A percentile compares a stretch with the other conserved stretches of the same genome.
phyloP scores from a whole-genome alignment of 2,329 filamentous ascomycete species.

The Ophiocordyceps camponoti-rufipedis region DNA sequence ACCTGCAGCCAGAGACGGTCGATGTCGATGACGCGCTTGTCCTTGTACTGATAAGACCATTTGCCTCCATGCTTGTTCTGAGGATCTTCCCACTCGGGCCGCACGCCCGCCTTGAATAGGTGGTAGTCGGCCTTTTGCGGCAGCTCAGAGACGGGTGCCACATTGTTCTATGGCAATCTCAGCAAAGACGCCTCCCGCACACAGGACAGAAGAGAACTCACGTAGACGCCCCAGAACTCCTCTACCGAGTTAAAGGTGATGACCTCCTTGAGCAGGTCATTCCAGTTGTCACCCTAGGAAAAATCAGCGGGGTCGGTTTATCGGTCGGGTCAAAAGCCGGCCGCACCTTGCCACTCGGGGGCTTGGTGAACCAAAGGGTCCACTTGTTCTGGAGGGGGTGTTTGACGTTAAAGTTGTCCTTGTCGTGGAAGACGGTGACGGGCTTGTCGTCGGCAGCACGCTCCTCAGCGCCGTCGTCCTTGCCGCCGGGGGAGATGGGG shows the following conservation, averaged over 20 bases:
- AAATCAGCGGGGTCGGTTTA: neutral
- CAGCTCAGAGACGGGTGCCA: constrained; percentile 86
- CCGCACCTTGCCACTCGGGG: constrained; percentile 75
- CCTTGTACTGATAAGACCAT: constrained; percentile 97
- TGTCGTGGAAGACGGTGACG: constrained; percentile 93
- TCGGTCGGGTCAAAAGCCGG: constrained; percentile 6
- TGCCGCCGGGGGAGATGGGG: constrained; percentile 44
- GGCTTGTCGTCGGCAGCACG: constrained; percentile 37
- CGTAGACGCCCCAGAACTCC: constrained; percentile 99
- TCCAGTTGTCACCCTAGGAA: constrained; percentile 86
- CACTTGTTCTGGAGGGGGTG: constrained; percentile 94
- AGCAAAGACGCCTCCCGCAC: neutral
- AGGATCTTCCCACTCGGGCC: constrained; percentile 94
- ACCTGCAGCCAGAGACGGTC: constrained; percentile 94
- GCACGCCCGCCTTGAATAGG: constrained; percentile 93
- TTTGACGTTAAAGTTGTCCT: constrained; percentile 99
- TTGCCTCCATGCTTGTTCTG: constrained; percentile 99
- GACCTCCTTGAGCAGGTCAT: constrained; percentile 92
- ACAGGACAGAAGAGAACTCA: constrained; percentile 29
- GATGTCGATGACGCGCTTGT: constrained; percentile 80
- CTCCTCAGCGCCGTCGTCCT: constrained; percentile 27
- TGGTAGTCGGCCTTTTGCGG: constrained; percentile 98
- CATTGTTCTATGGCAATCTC: constrained; percentile 62
- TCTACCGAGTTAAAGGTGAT: constrained; percentile 98
- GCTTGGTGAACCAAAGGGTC: constrained; percentile 99